A percentile compares a stretch with the other conserved stretches of the same genome.
These are phyloP conservation scores for Elasticomyces elasticus DNA, from an alignment of 495 filamentous ascomycete genomes.

Conservation along the genomic window DNA sequence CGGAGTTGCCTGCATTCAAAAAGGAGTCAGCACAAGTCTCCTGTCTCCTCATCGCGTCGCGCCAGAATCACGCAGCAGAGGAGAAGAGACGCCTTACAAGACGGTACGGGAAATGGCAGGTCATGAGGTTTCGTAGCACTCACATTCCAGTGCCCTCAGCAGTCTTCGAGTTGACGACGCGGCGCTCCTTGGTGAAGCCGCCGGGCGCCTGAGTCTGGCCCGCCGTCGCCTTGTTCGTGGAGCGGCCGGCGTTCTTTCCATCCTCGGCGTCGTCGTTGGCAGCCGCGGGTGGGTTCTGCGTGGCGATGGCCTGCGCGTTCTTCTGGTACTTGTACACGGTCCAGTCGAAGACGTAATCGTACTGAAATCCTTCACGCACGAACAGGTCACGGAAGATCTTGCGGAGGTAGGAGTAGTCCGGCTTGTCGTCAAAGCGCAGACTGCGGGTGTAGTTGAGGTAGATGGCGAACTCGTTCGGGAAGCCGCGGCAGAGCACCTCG, in stretches of 20 bases:
- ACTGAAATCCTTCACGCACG: slow-evolving; percentile 98
- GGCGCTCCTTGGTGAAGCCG: slow-evolving; percentile 37
- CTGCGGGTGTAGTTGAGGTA: slow-evolving; percentile 99
- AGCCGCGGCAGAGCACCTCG: slow-evolving; percentile 96
- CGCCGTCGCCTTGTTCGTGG: slow-evolving; percentile 46
- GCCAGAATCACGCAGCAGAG: slow-evolving; percentile 61
- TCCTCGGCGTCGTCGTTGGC: slow-evolving; percentile 70
- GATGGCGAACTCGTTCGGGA: slow-evolving; percentile 99
- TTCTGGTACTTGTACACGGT: slow-evolving; percentile 99
- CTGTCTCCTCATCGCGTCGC: slow-evolving; percentile 14
- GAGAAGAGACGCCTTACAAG: slow-evolving; percentile 83
- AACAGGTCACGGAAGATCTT: slow-evolving; percentile 99
- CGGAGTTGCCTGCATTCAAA: slow-evolving; percentile 34
- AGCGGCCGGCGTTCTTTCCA: slow-evolving; percentile 56
- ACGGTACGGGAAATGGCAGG: slow-evolving; percentile 37
- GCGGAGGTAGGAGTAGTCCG: slow-evolving; percentile 98
- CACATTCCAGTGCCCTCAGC: slow-evolving; percentile 95
- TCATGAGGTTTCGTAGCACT: slow-evolving; percentile 45
- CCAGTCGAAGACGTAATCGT: slow-evolving; percentile 99
- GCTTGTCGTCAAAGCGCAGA: slow-evolving; percentile 98
- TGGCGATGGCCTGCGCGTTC: slow-evolving; percentile 84
- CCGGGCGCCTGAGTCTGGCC: slow-evolving; percentile 65
- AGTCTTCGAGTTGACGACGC: slow-evolving; percentile 38
- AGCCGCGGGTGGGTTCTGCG: slow-evolving; percentile 48
- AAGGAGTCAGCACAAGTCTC: slow-evolving; percentile 17